Conservation (phyloP, 75 land plant genomes). For the Pseudotsuga menziesii region DNA sequence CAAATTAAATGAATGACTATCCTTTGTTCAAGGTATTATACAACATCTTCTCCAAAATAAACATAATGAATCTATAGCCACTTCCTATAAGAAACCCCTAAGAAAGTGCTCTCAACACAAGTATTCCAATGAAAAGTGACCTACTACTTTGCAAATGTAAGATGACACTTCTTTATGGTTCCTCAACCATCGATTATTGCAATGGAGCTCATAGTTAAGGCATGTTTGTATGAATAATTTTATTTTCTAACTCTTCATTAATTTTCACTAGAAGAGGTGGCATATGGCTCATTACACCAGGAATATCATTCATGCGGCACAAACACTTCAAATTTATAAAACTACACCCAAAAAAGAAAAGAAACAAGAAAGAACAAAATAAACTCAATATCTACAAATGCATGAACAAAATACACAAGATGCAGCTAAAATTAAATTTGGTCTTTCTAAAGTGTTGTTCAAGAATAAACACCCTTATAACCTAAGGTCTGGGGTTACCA, state of each 20-base stretch:
- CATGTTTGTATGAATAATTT: conserved; percentile 39
- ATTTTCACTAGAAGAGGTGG: conserved; percentile 67
- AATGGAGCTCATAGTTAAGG: conserved; percentile 25
- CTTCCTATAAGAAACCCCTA: too few relatives aligned
- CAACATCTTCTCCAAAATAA: too few relatives aligned
- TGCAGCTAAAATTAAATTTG: not conserved
- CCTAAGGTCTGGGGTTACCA: too few relatives aligned
- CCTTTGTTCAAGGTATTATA: too few relatives aligned
- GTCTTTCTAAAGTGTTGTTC: too few relatives aligned
- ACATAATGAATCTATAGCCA: too few relatives aligned
- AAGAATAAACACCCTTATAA: too few relatives aligned
- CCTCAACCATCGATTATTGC: not conserved
- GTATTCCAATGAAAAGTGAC: too few relatives aligned
- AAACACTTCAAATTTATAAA: not conserved
- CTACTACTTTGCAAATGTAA: not conserved
- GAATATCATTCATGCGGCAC: conserved; percentile 68
- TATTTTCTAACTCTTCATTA: conserved; percentile 63
- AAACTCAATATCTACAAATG: not conserved
- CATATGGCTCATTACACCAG: conserved; percentile 87
- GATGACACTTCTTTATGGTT: not conserved
- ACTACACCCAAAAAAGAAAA: not conserved
- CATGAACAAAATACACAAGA: not conserved
- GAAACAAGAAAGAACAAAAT: not conserved
- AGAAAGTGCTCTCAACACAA: too few relatives aligned
- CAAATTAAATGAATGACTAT: too few relatives aligned